Evolutionary conservation across 169 alveolate genomes (phyloP), one percentile per base, ranked within the genome.

Genomic region (Toxoplasma gondii): DNA sequence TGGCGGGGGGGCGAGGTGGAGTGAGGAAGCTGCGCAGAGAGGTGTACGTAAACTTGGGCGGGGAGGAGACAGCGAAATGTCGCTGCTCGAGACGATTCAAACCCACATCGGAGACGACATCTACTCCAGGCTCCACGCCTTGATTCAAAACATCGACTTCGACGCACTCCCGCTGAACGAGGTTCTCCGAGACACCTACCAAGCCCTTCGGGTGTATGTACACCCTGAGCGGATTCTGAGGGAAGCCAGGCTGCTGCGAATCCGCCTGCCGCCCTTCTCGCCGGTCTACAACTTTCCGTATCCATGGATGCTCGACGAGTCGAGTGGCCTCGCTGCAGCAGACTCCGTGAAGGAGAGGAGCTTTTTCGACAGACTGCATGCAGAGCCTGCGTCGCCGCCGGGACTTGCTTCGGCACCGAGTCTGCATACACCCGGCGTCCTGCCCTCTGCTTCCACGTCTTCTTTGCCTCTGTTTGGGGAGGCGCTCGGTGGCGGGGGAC

Each of bases 231-330:
- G 16, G 38, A 38, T 41, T 36, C 41, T 82, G 39, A 12, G 90
- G 64, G 41, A 82, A 31, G 67, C 53, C 34, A 43, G 9, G 67
- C 90, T 10, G 2, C 90, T 41, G 44, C n/a, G 41, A 7, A 82
- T 82, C 24, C 64, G 90, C 41, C 90, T 82, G 53, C 90, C 90
- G 1, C 90, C 90, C 41, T 82, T 82, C 64, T 82, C 90, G 27
- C 90, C 90, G 7, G 90, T 82, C 5, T 82, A 82, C 90, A 38
- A 82, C 90, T 82, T 29, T 38, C 90, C 90, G 53, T 82, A 19
- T 36, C 90, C 90, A 24, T 82, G 90, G 90, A 82, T 82, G 90
- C 49, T 4, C 41, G 43, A 31, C 0, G 84, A 31, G n/a, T n/a
- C n/a, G 10, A n/a, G 45, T 1, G 84, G 22, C 27, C 16, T 74